Conservation (phyloP, 2,329 filamentous ascomycete species). For the Alternaria gansuensis region DNA sequence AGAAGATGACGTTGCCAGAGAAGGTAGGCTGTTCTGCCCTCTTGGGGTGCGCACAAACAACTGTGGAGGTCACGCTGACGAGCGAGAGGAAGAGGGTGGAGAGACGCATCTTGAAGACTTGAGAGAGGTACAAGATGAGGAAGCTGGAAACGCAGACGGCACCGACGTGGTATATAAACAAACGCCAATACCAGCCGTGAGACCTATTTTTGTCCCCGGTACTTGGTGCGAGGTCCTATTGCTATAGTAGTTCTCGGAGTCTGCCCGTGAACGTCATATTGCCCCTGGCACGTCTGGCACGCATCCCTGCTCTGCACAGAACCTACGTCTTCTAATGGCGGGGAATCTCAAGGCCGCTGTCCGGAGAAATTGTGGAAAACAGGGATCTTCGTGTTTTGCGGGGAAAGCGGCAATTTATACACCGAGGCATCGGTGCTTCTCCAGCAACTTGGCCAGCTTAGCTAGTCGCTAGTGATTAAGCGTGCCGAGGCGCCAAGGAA, state of each 20-base stretch:
- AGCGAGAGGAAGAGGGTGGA: slow-evolving; percentile 39
- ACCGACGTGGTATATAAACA: slow-evolving; percentile 16
- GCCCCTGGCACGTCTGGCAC: slow-evolving; percentile 4
- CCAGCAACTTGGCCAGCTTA: slow-evolving; percentile 2
- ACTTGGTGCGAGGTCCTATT: background rate
- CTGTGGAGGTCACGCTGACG: slow-evolving; percentile 18
- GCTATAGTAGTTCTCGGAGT: slow-evolving; percentile 8
- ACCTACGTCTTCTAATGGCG: slow-evolving; percentile 17
- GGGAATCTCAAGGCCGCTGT: slow-evolving; percentile 19
- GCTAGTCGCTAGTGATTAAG: slow-evolving; percentile 8
- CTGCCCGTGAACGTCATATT: slow-evolving; percentile 14
- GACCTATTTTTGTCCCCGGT: slow-evolving; percentile 7
- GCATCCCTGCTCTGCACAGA: background rate
- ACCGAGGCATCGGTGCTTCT: slow-evolving; percentile 13
- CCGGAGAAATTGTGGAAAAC: slow-evolving; percentile 20
- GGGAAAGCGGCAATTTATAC: slow-evolving; percentile 21
- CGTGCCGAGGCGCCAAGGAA: slow-evolving; percentile 16
- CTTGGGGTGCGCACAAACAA: slow-evolving; percentile 37
- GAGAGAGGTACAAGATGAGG: slow-evolving; percentile 17
- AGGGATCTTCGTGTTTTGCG: slow-evolving; percentile 19
- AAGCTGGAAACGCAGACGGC: background rate
- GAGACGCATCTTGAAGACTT: slow-evolving; percentile 44
- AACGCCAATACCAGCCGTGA: slow-evolving; percentile 12
- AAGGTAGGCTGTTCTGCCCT: slow-evolving; percentile 39
- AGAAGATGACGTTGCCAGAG: slow-evolving; percentile 53